These are phyloP conservation scores for Lactifluus volemus DNA, from an alignment of 768 basidiomycete species.

Conservation along the genomic window DNA sequence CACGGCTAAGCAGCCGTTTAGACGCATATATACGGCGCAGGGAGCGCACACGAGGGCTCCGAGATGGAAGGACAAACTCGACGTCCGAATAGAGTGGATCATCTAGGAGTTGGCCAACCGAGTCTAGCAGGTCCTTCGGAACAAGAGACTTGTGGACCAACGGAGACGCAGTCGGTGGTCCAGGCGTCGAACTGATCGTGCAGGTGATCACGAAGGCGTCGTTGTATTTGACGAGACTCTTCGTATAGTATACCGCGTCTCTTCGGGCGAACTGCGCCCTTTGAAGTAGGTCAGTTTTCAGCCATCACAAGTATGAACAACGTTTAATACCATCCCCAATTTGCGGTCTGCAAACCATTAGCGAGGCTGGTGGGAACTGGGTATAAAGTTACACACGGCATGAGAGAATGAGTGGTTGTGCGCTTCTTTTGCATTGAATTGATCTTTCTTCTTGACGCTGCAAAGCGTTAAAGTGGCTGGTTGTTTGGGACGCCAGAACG, in stretches of 20 bases:
- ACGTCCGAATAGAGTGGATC: slow-evolving; percentile 83
- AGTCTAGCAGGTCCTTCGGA: slow-evolving; percentile 57
- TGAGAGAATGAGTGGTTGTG: slow-evolving; percentile 75
- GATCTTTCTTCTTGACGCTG: slow-evolving; percentile 39
- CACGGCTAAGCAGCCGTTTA: slow-evolving; percentile 54
- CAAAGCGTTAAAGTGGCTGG: background rate
- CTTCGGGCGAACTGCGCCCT: slow-evolving; percentile 77
- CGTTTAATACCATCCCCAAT: slow-evolving; percentile 70
- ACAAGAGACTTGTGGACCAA: slow-evolving; percentile 43
- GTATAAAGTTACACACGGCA: slow-evolving; percentile 34
- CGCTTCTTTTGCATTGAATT: slow-evolving; percentile 67
- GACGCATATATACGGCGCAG: slow-evolving; percentile 54
- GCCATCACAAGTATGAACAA: background rate
- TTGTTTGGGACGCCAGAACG: background rate
- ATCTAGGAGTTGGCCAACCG: slow-evolving; percentile 66
- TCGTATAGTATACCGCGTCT: slow-evolving; percentile 58
- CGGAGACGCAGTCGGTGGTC: slow-evolving; percentile 39
- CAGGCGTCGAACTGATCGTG: slow-evolving; percentile 63
- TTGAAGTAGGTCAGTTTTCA: background rate
- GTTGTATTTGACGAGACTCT: slow-evolving; percentile 39
- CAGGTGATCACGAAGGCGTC: slow-evolving; percentile 74
- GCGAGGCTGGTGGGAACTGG: background rate
- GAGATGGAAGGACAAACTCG: slow-evolving; percentile 62
- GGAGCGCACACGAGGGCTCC: slow-evolving; percentile 31
- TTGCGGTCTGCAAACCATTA: slow-evolving; percentile 48